These are phyloP conservation scores for Blepharisma japonicum DNA, from an alignment of 73 alveolate genomes.

Conservation along the genomic window DNA sequence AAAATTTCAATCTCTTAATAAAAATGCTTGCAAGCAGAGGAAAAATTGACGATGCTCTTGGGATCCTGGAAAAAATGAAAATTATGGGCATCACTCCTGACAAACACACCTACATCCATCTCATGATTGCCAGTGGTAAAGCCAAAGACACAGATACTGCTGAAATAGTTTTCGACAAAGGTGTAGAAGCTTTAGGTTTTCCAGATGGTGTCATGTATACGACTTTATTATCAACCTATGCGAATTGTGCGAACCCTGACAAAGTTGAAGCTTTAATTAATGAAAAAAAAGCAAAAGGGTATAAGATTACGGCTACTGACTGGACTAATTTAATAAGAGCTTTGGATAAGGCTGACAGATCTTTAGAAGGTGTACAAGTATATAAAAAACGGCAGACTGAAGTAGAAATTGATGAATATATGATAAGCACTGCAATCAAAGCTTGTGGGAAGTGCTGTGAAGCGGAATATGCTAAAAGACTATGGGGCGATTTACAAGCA, in stretches of 20 bases:
- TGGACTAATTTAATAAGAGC: not conserved
- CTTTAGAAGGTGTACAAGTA: constrained; percentile 14
- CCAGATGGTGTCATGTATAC: not conserved
- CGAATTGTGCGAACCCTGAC: not conserved
- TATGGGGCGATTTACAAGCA: not conserved
- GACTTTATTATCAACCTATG: not conserved
- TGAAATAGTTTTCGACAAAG: constrained; percentile 3
- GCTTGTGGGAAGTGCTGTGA: not conserved
- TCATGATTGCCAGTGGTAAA: constrained; percentile 4
- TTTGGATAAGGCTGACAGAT: not conserved
- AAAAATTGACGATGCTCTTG: constrained; percentile 19
- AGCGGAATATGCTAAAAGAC: constrained; percentile 2
- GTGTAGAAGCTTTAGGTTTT: not conserved
- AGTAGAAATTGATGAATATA: constrained; percentile 1
- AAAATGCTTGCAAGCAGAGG: not conserved
- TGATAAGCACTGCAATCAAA: not conserved
- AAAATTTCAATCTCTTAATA: constrained; percentile 20
- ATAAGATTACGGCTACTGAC: not conserved
- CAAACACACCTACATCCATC: not conserved
- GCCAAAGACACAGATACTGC: not conserved
- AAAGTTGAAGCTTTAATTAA: not conserved
- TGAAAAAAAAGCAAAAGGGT: constrained; percentile 12
- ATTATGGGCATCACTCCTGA: constrained; percentile 15
- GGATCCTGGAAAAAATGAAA: constrained; percentile 9
- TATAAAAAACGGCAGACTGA: not conserved